phyloP scores from a whole-genome alignment of 306 rosid species.

The Begonia peltatifolia region DNA sequence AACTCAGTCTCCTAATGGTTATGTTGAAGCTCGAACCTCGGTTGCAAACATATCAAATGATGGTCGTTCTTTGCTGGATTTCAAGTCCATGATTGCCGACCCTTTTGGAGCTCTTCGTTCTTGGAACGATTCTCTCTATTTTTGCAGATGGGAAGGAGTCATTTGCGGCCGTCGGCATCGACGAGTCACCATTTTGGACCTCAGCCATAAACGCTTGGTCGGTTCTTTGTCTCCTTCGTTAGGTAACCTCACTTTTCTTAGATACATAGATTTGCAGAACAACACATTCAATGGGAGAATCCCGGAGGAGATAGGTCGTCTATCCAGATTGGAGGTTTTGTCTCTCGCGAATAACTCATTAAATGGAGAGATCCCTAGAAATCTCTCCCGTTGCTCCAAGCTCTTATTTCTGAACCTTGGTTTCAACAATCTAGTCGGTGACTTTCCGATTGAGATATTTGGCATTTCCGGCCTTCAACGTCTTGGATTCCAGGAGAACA shows the following conservation, averaged over 20 bases:
- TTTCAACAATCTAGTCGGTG: conserved; percentile 27
- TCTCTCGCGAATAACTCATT: conserved; percentile 40
- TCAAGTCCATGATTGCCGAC: conserved; percentile 6
- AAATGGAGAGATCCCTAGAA: conserved; percentile 30
- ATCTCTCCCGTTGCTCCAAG: conserved; percentile 21
- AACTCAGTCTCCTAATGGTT: too few relatives aligned
- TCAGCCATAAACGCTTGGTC: conserved; percentile 30
- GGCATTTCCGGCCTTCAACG: conserved; percentile 30
- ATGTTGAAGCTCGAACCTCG: background rate
- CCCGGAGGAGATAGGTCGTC: conserved; percentile 35
- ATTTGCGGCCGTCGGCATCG: conserved; percentile 20
- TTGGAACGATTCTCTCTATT: conserved; percentile 10
- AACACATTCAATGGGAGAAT: conserved; percentile 34
- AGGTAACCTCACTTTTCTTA: conserved; percentile 43
- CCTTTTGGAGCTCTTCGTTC: background rate
- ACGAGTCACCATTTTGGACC: conserved; percentile 36
- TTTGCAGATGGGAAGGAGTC: conserved; percentile 34
- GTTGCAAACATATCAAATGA: background rate
- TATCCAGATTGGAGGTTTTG: conserved; percentile 26
- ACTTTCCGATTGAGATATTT: conserved; percentile 26
- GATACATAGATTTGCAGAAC: conserved; percentile 29
- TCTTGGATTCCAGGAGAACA: conserved; percentile 34
- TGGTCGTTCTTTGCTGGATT: conserved; percentile 3
- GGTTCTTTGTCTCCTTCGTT: conserved; percentile 37
- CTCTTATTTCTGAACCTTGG: conserved; percentile 38